phyloP scores from a whole-genome alignment of 768 basidiomycete species.

The Rickenella mellea region DNA sequence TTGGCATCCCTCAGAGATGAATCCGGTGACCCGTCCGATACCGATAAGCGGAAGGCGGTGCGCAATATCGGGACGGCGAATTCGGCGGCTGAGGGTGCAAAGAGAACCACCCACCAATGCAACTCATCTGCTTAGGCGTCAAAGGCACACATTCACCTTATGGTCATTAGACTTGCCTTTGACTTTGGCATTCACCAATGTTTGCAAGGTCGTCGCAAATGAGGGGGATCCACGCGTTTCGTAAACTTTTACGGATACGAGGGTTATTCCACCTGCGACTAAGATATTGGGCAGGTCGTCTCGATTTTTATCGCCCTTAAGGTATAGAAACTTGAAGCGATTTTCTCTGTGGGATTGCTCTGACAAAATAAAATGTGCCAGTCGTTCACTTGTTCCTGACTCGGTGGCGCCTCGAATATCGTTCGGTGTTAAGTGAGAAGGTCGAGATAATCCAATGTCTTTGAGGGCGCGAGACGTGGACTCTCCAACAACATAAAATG shows the following conservation, averaged over 20 bases:
- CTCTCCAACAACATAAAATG: constrained; percentile 76
- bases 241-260: constrained; percentile 59
- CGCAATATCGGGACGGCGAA: constrained; percentile 42
- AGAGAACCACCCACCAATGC: constrained; percentile 64
- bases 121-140: constrained; percentile 5
- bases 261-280: constrained; percentile 27
- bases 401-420: constrained; percentile 35
- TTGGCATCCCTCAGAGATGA: constrained; percentile 13
- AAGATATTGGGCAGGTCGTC: constrained; percentile 54
- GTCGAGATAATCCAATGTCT: constrained; percentile 21
- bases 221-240: constrained; percentile 47
- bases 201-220: constrained; percentile 36
- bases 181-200: constrained; percentile 17
- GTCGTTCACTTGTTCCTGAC: constrained; percentile 58
- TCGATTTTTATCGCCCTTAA: constrained; percentile 82
- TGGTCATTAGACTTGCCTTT: constrained; percentile 14
- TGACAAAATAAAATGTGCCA: constrained; percentile 53
- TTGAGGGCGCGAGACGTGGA: constrained; percentile 44
- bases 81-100: constrained; percentile 64
- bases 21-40: neutral
- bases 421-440: constrained; percentile 17
- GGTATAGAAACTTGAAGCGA: constrained; percentile 43
- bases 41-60: constrained; percentile 17
- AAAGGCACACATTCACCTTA: constrained; percentile 10
- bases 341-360: constrained; percentile 15